A percentile compares a stretch with the other conserved stretches of the same genome.
Evolutionary conservation across 129 eudicot species (phyloP).

Genomic region (Kitagawia praeruptora): DNA sequence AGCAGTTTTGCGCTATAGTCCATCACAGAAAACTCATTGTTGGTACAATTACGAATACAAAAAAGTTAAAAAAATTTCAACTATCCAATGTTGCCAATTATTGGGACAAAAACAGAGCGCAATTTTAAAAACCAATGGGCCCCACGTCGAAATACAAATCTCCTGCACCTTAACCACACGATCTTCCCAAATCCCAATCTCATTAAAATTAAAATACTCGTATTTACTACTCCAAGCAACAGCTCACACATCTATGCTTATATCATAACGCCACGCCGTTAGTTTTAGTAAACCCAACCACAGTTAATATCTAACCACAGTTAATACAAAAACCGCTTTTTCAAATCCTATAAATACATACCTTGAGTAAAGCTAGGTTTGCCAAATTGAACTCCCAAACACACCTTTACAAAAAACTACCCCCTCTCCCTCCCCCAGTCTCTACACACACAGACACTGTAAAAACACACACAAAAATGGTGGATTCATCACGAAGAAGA

Average conservation of each 20-base stretch:
- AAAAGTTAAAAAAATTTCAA: too few relatives aligned
- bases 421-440: constrained; percentile 13
- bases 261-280: neutral
- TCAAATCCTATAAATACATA: constrained; percentile 46
- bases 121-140: neutral
- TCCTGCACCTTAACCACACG: neutral
- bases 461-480: constrained; percentile 28
- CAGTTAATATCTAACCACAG: neutral
- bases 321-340: neutral
- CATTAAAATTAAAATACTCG: neutral
- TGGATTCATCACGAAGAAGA: constrained; percentile 40
- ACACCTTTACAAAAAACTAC: constrained; percentile 17
- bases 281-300: neutral
- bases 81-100: neutral
- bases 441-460: neutral
- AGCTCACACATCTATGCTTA: neutral
- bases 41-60: too few relatives aligned
- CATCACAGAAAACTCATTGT: too few relatives aligned
- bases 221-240: neutral
- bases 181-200: neutral
- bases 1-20: too few relatives aligned
- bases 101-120: constrained; percentile 2
- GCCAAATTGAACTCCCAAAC: constrained; percentile 56
- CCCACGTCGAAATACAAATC: neutral
- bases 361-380: constrained; percentile 55